Percentiles rank a stretch among this genome's conserved stretches.
Conservation (phyloP, 208 protist genomes). For the Trichomonas vaginalis region DNA sequence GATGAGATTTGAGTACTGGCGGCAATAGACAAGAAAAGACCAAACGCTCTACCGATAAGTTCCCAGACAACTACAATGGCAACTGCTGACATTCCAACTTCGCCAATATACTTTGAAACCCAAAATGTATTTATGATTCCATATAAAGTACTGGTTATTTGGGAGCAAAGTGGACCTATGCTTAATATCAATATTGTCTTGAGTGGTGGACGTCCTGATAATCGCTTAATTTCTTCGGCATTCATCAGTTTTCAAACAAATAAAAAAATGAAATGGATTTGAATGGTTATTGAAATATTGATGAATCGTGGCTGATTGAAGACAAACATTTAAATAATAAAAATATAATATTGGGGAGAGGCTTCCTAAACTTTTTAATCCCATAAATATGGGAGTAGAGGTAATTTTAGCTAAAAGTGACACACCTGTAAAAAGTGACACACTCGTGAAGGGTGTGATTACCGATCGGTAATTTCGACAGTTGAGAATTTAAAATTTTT, state of each 20-base stretch:
- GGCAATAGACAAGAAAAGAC: neutral
- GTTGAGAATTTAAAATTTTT: too few species aligned
- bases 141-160: neutral
- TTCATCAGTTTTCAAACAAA: neutral
- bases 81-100: neutral
- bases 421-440: too few species aligned
- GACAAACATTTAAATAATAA: too few species aligned
- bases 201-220: neutral
- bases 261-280: too few species aligned
- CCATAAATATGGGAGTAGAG: too few species aligned
- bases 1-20: neutral
- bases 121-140: neutral
- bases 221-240: neutral
- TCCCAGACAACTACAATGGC: neutral
- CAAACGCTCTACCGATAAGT: neutral
- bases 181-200: neutral
- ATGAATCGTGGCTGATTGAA: too few species aligned
- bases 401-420: too few species aligned
- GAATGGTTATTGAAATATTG: too few species aligned
- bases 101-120: neutral
- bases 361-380: too few species aligned
- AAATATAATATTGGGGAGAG: too few species aligned
- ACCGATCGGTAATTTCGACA: too few species aligned
- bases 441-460: too few species aligned
- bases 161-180: neutral